Conservation (phyloP, 2,329 filamentous ascomycete species). For the Periconia macrospinosa region DNA sequence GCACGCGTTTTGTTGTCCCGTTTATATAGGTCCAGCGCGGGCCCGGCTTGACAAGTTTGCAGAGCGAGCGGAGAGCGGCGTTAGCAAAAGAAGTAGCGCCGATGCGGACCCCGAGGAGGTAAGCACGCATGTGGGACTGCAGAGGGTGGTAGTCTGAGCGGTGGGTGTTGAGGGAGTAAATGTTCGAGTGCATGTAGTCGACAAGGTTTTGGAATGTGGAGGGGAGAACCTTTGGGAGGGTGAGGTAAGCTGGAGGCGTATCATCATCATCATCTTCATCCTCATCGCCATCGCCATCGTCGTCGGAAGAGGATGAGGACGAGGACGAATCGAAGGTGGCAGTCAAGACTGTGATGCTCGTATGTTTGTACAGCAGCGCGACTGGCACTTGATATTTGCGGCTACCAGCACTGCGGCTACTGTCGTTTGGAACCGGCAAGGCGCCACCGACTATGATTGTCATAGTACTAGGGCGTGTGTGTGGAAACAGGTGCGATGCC, state of each 20-base stretch:
- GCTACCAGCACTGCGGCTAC: slow-evolving; percentile 4
- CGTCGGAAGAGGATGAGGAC: slow-evolving; percentile 2
- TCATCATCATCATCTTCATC: background rate
- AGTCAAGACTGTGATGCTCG: background rate
- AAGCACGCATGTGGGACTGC: slow-evolving; percentile 6
- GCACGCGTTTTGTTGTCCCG: background rate
- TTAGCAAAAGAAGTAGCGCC: slow-evolving; percentile 8
- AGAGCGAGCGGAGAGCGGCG: slow-evolving; percentile 11
- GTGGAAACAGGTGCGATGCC: background rate
- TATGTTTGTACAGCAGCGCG: slow-evolving; percentile 10
- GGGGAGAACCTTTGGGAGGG: slow-evolving; percentile 1
- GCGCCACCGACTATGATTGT: background rate
- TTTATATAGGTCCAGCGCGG: background rate
- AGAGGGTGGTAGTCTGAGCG: slow-evolving; percentile 11
- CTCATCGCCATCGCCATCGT: background rate
- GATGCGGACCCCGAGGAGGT: slow-evolving; percentile 13
- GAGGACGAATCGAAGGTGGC: no score
- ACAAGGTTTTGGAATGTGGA: slow-evolving; percentile 19
- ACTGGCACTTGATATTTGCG: slow-evolving; percentile 14
- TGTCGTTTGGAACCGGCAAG: background rate
- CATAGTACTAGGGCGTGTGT: background rate
- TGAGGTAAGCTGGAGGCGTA: background rate
- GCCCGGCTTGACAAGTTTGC: slow-evolving; percentile 10
- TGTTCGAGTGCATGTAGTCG: slow-evolving; percentile 18
- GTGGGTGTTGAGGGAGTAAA: slow-evolving; percentile 18